Conservation (phyloP, 192 early-diverging fungal species). For the Coemansia sp. region DNA sequence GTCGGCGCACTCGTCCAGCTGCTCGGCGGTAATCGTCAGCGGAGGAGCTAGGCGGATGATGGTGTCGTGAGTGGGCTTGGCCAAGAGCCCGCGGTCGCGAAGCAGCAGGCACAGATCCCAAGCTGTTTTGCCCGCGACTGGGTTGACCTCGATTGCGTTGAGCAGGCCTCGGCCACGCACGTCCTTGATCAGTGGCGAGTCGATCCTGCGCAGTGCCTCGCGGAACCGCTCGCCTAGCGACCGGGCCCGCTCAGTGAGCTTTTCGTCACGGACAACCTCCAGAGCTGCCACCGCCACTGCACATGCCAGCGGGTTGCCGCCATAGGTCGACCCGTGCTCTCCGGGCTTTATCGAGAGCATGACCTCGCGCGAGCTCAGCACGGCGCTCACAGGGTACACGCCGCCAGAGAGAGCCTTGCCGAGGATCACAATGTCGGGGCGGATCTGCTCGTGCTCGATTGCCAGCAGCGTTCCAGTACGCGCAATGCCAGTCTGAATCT, state of each 20-base stretch:
- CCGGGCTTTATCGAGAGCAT: constrained; percentile 84
- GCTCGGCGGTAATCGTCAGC: constrained; percentile 90
- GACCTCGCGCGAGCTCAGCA: constrained; percentile 76
- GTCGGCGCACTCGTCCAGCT: constrained; percentile 74
- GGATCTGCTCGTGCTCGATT: constrained; percentile 88
- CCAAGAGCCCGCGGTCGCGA: constrained; percentile 88
- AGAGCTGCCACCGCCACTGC: constrained; percentile 94
- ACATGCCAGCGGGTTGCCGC: constrained; percentile 93
- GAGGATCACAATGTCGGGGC: constrained; percentile 89
- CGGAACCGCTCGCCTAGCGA: constrained; percentile 87
- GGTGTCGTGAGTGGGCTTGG: constrained; percentile 98
- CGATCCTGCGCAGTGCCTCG: constrained; percentile 65
- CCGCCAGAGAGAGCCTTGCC: constrained; percentile 99
- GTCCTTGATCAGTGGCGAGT: constrained; percentile 72
- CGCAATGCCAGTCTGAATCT: constrained; percentile 96
- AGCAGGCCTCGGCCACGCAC: constrained; percentile 92
- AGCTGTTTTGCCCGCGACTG: constrained; percentile 81
- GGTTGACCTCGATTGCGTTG: constrained; percentile 95
- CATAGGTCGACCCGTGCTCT: constrained; percentile 98
- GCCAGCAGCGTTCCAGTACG: constrained; percentile 95
- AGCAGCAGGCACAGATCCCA: constrained; percentile 95
- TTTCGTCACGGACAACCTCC: constrained; percentile 92
- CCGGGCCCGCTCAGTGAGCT: constrained; percentile 74
- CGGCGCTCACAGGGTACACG: constrained; percentile 94
- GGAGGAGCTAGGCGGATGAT: constrained; percentile 97